Percentiles rank a stretch among this genome's conserved stretches.
phyloP scores from a whole-genome alignment of 148 eudicot species.

The Rhododendron henanense region DNA sequence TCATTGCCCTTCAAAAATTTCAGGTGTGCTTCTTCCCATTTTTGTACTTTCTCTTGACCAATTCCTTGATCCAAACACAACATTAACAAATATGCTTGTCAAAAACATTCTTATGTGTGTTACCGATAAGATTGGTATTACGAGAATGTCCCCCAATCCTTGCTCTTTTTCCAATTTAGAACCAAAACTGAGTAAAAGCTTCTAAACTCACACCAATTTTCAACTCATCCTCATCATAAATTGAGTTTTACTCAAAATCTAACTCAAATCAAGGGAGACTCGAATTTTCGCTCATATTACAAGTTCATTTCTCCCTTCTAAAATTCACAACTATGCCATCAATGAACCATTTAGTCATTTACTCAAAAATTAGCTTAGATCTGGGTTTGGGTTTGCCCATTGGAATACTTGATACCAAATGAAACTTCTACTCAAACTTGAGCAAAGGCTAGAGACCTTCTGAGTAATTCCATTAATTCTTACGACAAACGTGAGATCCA shows the following conservation, averaged over 20 bases:
- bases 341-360: no score
- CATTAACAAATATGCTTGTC: neutral
- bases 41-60: no score
- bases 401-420: neutral
- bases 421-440: neutral
- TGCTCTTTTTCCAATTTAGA: neutral
- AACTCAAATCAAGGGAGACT: neutral
- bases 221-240: neutral
- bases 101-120: neutral
- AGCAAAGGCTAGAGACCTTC: neutral
- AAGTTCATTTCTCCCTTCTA: neutral
- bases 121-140: neutral
- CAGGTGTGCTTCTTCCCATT: no score
- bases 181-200: neutral
- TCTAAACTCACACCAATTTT: neutral
- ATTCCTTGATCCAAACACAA: no score
- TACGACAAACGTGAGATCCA: neutral
- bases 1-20: no score
- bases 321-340: neutral
- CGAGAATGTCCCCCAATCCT: neutral
- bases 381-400: neutral
- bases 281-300: neutral
- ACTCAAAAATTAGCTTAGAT: no score
- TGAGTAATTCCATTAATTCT: neutral
- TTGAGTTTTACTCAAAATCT: neutral